A percentile compares a stretch with the other conserved stretches of the same genome.
Conservation (phyloP, 805 yeast genomes). For the Starmerella scarabaei region DNA sequence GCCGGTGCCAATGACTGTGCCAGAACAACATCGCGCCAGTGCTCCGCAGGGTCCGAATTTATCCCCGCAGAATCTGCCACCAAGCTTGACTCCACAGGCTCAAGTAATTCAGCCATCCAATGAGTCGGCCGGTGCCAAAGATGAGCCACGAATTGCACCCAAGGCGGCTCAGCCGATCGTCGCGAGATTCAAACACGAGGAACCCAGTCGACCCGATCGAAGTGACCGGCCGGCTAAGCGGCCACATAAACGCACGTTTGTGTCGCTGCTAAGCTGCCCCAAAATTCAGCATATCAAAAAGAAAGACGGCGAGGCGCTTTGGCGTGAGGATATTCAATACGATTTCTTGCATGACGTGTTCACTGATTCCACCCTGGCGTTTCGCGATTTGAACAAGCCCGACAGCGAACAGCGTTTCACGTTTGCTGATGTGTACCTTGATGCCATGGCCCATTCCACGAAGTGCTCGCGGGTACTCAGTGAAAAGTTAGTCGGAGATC, state of each 20-base stretch:
- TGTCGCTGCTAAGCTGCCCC: conserved; percentile 23
- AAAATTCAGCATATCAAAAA: conserved; percentile 48
- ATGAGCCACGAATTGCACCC: not conserved
- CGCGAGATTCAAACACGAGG: not conserved
- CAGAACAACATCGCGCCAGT: too few species aligned
- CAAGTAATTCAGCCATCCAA: not conserved
- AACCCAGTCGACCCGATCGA: not conserved
- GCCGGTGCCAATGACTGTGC: too few species aligned
- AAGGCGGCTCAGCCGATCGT: not conserved
- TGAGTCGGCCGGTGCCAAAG: not conserved
- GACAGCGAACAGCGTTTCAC: conserved; percentile 32
- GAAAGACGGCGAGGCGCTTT: conserved; percentile 81
- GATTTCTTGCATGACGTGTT: conserved; percentile 58
- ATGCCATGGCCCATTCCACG: conserved; percentile 68
- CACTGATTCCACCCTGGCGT: conserved; percentile 48
- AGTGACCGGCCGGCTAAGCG: conserved; percentile 9
- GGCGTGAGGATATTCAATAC: conserved; percentile 78
- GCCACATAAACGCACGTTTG: conserved; percentile 19
- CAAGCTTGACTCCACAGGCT: not conserved
- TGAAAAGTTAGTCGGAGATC: conserved; percentile 58
- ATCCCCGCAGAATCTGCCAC: too few species aligned
- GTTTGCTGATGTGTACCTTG: conserved; percentile 70
- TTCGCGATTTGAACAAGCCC: conserved; percentile 35
- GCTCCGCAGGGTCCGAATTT: too few species aligned
- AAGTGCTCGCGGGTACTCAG: conserved; percentile 73